Evolutionary conservation across 345 rosid species (phyloP).

Genomic region (Melastoma malabathricum): DNA sequence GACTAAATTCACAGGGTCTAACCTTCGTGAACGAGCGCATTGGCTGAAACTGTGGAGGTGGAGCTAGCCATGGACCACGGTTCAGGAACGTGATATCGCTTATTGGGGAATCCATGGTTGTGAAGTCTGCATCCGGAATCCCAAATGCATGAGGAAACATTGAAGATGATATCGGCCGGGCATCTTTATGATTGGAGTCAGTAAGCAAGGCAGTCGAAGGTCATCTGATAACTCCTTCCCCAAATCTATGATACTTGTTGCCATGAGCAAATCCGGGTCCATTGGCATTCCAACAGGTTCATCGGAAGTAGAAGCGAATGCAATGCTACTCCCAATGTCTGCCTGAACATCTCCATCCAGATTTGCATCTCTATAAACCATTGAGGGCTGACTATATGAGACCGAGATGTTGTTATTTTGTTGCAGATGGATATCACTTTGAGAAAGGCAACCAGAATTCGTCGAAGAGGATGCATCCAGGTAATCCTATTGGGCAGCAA

Average conservation of each 20-base stretch:
- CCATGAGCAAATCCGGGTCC: slow-evolving; percentile 25
- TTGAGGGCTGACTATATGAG: slow-evolving; percentile 29
- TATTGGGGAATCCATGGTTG: slow-evolving; percentile 41
- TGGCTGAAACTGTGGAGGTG: slow-evolving; percentile 35
- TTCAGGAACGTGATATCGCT: slow-evolving; percentile 31
- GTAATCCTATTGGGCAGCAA: slow-evolving; percentile 30
- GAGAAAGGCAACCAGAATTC: slow-evolving; percentile 48
- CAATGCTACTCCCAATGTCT: slow-evolving; percentile 28
- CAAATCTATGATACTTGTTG: slow-evolving; percentile 27
- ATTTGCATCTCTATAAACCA: slow-evolving; percentile 28
- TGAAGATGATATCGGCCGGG: slow-evolving; percentile 49
- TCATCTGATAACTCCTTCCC: slow-evolving; percentile 35
- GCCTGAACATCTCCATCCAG: slow-evolving; percentile 45
- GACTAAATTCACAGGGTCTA: too few relatives aligned
- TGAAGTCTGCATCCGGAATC: slow-evolving; percentile 41
- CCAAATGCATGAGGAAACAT: slow-evolving; percentile 60
- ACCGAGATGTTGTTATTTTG: slow-evolving; percentile 32
- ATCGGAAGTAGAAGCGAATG: slow-evolving; percentile 21
- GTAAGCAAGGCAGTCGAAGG: slow-evolving; percentile 30
- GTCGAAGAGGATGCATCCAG: slow-evolving; percentile 70
- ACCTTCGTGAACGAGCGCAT: slow-evolving; percentile 66
- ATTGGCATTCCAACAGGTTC: slow-evolving; percentile 19
- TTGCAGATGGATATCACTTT: slow-evolving; percentile 37
- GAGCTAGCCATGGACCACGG: slow-evolving; percentile 31
- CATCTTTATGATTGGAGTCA: slow-evolving; percentile 34